Evolutionary conservation across 352 stramenopile genomes (phyloP).

Genomic region (Phytopythium montanum): DNA sequence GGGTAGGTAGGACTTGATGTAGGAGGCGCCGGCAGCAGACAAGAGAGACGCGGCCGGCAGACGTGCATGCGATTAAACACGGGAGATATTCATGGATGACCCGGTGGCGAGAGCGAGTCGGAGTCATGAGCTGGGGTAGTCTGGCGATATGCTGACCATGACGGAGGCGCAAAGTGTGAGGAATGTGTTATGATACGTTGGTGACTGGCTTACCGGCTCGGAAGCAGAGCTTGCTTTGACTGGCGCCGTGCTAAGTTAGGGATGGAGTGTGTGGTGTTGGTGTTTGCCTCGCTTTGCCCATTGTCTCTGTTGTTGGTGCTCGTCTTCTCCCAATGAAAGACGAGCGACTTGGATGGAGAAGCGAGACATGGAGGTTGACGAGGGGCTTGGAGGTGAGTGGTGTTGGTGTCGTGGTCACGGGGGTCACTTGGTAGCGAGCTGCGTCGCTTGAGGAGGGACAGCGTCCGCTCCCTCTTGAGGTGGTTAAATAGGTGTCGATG

Average conservation of each 20-base stretch:
- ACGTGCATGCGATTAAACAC: background rate
- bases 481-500: constrained; percentile 7
- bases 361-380: background rate
- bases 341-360: background rate
- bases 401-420: background rate
- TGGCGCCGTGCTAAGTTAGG: background rate
- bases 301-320: background rate
- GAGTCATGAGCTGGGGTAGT: background rate
- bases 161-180: background rate
- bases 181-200: background rate
- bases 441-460: background rate
- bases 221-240: too few species aligned
- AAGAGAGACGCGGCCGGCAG: background rate
- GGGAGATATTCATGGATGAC: background rate
- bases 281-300: too few species aligned
- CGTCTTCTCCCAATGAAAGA: background rate
- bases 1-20: constrained; percentile 6
- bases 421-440: constrained; percentile 1
- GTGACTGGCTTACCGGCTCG: too few species aligned
- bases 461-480: background rate
- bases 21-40: background rate
- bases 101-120: background rate
- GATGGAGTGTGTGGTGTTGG: background rate
- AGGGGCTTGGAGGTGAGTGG: background rate
- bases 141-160: too few species aligned